phyloP scores from a whole-genome alignment of 1,284 basidiomycete genomes.

The Volvariella volvacea region DNA sequence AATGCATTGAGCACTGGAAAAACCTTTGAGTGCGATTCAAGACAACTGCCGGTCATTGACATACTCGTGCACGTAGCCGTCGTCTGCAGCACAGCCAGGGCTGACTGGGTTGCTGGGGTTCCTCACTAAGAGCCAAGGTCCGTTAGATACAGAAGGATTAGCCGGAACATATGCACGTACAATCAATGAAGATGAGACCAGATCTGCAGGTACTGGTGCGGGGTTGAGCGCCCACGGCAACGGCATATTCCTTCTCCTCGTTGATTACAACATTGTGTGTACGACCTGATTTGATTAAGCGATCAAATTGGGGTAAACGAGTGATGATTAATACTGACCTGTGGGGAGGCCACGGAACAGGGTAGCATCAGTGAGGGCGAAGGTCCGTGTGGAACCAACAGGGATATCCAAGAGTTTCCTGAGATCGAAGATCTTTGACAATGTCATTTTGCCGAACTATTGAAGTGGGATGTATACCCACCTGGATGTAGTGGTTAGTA shows the following conservation, averaged over 20 bases:
- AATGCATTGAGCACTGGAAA: slow-evolving; percentile 15
- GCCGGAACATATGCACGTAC: not conserved
- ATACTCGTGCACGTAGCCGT: slow-evolving; percentile 23
- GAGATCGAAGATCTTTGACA: slow-evolving; percentile 7
- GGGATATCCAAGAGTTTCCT: slow-evolving; percentile 12
- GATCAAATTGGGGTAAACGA: too few relatives aligned
- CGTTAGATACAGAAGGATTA: not conserved
- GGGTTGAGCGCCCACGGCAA: slow-evolving; percentile 6
- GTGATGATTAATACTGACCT: not conserved
- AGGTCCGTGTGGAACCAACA: slow-evolving; percentile 2
- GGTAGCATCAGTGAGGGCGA: slow-evolving; percentile 10
- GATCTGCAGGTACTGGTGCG: slow-evolving; percentile 2
- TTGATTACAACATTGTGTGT: slow-evolving; percentile 8
- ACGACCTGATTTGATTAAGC: too few relatives aligned
- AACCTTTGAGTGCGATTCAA: not conserved
- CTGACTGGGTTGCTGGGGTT: slow-evolving; percentile 19
- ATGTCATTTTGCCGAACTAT: not conserved
- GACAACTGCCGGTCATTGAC: not conserved
- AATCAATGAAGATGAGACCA: slow-evolving; percentile 8
- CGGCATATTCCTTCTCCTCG: slow-evolving; percentile 2
- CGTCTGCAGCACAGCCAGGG: slow-evolving; percentile 16
- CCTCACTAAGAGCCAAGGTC: slow-evolving; percentile 6
- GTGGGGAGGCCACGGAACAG: slow-evolving; percentile 18
- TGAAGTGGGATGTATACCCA: slow-evolving; percentile 9
- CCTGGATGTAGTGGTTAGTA: slow-evolving; percentile 14